phyloP scores from a whole-genome alignment of 1,139 yeast genomes.

The Barnettozyma hawaiiensis region DNA sequence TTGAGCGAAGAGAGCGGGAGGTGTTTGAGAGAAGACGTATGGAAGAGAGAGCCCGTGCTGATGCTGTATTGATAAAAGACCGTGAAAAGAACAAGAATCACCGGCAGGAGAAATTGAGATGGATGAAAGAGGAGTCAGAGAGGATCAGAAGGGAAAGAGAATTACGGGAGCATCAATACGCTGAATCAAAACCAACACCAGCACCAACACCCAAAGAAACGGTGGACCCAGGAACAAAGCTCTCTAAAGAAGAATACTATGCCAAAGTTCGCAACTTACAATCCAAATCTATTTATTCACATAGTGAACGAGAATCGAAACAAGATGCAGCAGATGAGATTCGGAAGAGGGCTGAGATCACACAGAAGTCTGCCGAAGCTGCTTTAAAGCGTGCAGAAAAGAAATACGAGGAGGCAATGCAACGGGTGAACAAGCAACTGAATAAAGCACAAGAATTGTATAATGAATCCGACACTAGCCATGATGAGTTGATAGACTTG shows the following conservation, averaged over 20 bases:
- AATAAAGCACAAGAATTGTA: conserved; percentile 6
- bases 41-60: conserved; percentile 15
- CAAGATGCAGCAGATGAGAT: conserved; percentile 6
- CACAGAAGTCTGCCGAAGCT: conserved; percentile 14
- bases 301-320: conserved; percentile 8
- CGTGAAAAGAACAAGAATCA: background rate
- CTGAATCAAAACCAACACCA: background rate
- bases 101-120: conserved; percentile 3
- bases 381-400: conserved; percentile 16
- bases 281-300: background rate
- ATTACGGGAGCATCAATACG: background rate
- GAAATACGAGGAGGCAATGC: conserved; percentile 13
- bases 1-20: conserved; percentile 12
- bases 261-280: conserved; percentile 6
- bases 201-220: background rate
- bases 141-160: background rate
- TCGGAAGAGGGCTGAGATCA: conserved; percentile 8
- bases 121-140: background rate
- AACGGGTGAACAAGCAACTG: conserved; percentile 4
- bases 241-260: conserved; percentile 11
- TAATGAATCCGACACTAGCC: conserved; percentile 7
- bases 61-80: conserved; percentile 8
- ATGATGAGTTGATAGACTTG: conserved; percentile 3
- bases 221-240: background rate
- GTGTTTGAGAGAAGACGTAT: conserved; percentile 19